Percentiles rank a stretch among this genome's conserved stretches.
Evolutionary conservation across 2,329 filamentous ascomycete genomes (phyloP).

Genomic region (Rachicladosporium sp.): DNA sequence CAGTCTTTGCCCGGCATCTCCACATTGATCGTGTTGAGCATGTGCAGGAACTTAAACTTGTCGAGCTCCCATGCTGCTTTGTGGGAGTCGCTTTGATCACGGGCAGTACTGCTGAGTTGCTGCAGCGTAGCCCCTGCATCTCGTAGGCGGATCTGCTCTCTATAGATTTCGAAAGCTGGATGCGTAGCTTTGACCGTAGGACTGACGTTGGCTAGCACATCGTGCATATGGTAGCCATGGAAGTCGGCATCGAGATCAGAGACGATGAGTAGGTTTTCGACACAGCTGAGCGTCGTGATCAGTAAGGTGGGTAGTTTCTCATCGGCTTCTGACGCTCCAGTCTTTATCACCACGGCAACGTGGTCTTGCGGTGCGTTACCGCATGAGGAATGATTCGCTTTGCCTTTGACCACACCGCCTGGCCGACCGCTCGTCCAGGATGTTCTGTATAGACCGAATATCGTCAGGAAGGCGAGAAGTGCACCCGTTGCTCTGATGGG

Average conservation of each 20-base stretch:
- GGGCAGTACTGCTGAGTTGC: constrained; percentile 14
- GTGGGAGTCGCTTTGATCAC: constrained; percentile 6
- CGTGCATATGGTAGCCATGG: constrained; percentile 27
- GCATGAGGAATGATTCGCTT: too few species aligned
- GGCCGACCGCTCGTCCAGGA: too few species aligned
- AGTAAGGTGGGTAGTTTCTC: constrained; percentile 45
- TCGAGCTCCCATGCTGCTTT: constrained; percentile 20
- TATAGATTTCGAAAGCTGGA: constrained; percentile 26
- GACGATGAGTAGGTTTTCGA: constrained; percentile 44
- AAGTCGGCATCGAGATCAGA: constrained; percentile 45
- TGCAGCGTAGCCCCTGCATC: constrained; percentile 21
- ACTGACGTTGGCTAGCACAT: constrained; percentile 25
- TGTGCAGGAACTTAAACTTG: constrained; percentile 29
- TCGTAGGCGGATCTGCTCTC: constrained; percentile 15
- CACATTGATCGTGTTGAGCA: constrained; percentile 24
- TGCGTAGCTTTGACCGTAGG: constrained; percentile 18
- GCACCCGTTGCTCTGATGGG: too few species aligned
- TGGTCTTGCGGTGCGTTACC: constrained; percentile 14
- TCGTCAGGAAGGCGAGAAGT: too few species aligned
- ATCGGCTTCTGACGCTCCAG: constrained; percentile 45
- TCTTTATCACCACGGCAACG: constrained; percentile 45
- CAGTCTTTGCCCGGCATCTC: constrained; percentile 38
- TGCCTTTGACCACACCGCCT: too few species aligned
- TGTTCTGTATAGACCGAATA: too few species aligned
- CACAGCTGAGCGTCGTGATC: constrained; percentile 42